phyloP scores from a whole-genome alignment of 2,329 filamentous ascomycete species.

The Amphichorda felina region DNA sequence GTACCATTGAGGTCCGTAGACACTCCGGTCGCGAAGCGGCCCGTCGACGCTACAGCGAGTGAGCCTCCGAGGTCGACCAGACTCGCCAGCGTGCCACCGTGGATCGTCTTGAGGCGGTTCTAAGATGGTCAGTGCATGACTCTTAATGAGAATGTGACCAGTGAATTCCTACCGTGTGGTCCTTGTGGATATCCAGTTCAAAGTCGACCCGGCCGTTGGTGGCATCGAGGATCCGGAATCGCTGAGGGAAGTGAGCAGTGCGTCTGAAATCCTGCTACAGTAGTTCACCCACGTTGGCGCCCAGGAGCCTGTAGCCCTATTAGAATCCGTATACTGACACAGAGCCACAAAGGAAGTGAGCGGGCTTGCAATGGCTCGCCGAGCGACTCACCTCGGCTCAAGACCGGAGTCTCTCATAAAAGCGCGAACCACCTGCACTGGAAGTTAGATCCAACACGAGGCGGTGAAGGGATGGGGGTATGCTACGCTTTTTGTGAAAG shows the following conservation, averaged over 20 bases:
- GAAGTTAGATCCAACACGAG: neutral
- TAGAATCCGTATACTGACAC: too few species aligned
- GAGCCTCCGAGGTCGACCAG: constrained; percentile 59
- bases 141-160: neutral
- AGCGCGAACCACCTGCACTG: constrained; percentile 64
- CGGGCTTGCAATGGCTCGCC: constrained; percentile 3
- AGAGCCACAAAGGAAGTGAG: too few species aligned
- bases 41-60: constrained; percentile 52
- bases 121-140: constrained; percentile 15
- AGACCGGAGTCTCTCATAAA: constrained; percentile 79
- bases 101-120: constrained; percentile 67
- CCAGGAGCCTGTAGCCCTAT: constrained; percentile 8
- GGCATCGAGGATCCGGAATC: constrained; percentile 52
- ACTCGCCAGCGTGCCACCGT: constrained; percentile 69
- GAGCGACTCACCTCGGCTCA: constrained; percentile 60
- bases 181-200: constrained; percentile 60
- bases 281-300: constrained; percentile 4
- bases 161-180: constrained; percentile 56
- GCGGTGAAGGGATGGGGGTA: too few species aligned
- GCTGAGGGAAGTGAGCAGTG: constrained; percentile 24
- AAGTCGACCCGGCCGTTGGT: constrained; percentile 59
- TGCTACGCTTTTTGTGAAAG: constrained; percentile 21
- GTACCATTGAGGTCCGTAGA: constrained; percentile 53
- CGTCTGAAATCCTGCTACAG: fast-evolving
- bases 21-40: constrained; percentile 50